Percentiles rank a stretch among this genome's conserved stretches.
Evolutionary conservation across 768 basidiomycete genomes (phyloP).

Genomic region (Lentinula boryana): DNA sequence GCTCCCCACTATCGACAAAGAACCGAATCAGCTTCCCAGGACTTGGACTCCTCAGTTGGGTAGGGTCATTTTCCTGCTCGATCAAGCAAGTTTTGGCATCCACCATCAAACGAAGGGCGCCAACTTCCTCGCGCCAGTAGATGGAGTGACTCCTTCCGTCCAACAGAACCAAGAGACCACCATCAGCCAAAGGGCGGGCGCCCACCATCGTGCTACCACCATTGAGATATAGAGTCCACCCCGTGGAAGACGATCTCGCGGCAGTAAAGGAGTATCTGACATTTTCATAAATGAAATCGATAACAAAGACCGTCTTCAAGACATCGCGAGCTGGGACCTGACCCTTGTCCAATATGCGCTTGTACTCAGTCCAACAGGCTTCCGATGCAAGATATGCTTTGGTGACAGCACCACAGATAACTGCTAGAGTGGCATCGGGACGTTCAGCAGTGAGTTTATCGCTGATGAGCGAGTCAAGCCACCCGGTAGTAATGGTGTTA

Average conservation of each 20-base stretch:
- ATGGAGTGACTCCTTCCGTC: slow-evolving; percentile 95
- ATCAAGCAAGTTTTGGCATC: slow-evolving; percentile 98
- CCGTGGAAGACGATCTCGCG: slow-evolving; percentile 79
- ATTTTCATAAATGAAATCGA: slow-evolving; percentile 98
- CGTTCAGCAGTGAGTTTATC: slow-evolving; percentile 96
- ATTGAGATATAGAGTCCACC: slow-evolving; percentile 95
- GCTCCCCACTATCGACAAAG: slow-evolving; percentile 95
- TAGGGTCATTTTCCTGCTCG: slow-evolving; percentile 99
- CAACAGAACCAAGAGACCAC: slow-evolving; percentile 85
- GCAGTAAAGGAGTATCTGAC: slow-evolving; percentile 93
- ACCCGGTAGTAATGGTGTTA: slow-evolving; percentile 97
- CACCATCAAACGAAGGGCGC: slow-evolving; percentile 85
- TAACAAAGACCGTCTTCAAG: slow-evolving; percentile 91
- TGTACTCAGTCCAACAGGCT: slow-evolving; percentile 89
- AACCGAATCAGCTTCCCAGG: slow-evolving; percentile 95
- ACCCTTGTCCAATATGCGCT: slow-evolving; percentile 93
- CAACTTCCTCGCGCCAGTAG: slow-evolving; percentile 98
- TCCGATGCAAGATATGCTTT: slow-evolving; percentile 91
- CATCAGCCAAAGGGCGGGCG: slow-evolving; percentile 88
- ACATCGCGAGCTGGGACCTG: slow-evolving; percentile 94
- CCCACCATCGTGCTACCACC: slow-evolving; percentile 92
- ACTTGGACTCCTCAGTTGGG: slow-evolving; percentile 91
- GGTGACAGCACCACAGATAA: slow-evolving; percentile 93
- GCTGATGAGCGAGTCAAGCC: slow-evolving; percentile 96
- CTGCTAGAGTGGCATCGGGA: slow-evolving; percentile 87